These are phyloP conservation scores for Pyrenochaeta sp. DNA, from an alignment of 2,329 filamentous ascomycete genomes.

Conservation along the genomic window DNA sequence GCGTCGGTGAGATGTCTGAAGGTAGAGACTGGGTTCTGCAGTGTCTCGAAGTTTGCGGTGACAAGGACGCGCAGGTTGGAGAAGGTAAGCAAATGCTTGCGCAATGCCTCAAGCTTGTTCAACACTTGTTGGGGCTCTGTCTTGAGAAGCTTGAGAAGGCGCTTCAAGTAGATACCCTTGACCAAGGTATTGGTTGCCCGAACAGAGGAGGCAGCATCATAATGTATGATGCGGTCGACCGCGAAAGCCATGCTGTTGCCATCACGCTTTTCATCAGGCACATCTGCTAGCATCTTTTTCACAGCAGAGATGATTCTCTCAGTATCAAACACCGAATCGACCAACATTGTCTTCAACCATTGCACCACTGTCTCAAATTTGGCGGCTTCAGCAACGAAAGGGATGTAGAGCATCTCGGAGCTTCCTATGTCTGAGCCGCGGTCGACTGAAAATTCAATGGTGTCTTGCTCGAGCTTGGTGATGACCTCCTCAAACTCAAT, in stretches of 20 bases:
- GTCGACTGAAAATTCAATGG: constrained; percentile 81
- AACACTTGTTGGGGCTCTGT: constrained; percentile 80
- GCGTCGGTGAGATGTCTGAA: constrained; percentile 72
- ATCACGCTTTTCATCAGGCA: constrained; percentile 90
- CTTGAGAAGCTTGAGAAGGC: constrained; percentile 81
- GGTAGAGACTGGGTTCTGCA: constrained; percentile 77
- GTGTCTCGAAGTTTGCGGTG: constrained; percentile 78
- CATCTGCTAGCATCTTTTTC: constrained; percentile 85
- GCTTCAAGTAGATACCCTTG: constrained; percentile 85
- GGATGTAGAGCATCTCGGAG: constrained; percentile 80
- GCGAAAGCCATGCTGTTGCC: constrained; percentile 72
- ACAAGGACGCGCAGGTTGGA: constrained; percentile 88
- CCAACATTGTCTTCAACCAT: constrained; percentile 87
- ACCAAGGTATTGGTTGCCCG: constrained; percentile 84
- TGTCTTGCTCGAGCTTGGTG: constrained; percentile 88
- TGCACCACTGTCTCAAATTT: constrained; percentile 84
- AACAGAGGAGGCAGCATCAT: constrained; percentile 76
- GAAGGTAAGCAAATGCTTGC: constrained; percentile 78
- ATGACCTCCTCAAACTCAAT: constrained; percentile 93
- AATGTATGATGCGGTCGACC: constrained; percentile 79
- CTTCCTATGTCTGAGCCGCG: constrained; percentile 75
- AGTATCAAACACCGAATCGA: constrained; percentile 86
- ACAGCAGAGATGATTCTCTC: constrained; percentile 69
- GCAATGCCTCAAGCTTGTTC: constrained; percentile 78
- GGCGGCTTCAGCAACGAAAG: constrained; percentile 85